These are phyloP conservation scores for Fusarium nisikadoi DNA, from an alignment of 2,329 filamentous ascomycete species.

Conservation along the genomic window DNA sequence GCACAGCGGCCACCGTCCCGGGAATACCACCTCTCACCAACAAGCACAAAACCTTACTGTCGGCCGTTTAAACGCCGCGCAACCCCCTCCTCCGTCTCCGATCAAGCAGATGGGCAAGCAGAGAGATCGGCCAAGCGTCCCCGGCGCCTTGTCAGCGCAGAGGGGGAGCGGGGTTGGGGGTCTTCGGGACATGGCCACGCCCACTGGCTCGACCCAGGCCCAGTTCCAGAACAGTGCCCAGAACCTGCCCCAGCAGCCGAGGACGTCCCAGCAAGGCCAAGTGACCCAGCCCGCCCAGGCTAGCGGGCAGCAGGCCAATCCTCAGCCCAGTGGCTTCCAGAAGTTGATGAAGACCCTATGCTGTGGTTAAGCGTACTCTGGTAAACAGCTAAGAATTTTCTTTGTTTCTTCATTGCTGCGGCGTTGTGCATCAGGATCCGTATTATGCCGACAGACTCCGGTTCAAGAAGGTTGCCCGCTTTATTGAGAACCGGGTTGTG, in stretches of 20 bases:
- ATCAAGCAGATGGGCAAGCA: constrained; percentile 83
- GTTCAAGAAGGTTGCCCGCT: constrained; percentile 17
- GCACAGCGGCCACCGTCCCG: constrained; percentile 76
- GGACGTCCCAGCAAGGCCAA: constrained; percentile 69
- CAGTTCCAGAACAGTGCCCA: constrained; percentile 97
- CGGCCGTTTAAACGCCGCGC: constrained; percentile 93
- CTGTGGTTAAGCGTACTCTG: constrained; percentile 72
- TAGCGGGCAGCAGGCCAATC: constrained; percentile 70
- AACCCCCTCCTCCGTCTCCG: constrained; percentile 87
- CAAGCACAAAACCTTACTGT: constrained; percentile 75
- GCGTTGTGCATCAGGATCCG: constrained; percentile 38
- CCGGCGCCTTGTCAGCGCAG: constrained; percentile 78
- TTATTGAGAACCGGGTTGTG: constrained; percentile 5
- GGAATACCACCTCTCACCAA: constrained; percentile 72
- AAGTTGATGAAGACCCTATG: constrained; percentile 94
- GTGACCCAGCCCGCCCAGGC: constrained; percentile 64
- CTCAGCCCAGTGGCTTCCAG: constrained; percentile 84
- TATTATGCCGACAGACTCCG: constrained; percentile 27
- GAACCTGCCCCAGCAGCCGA: constrained; percentile 78
- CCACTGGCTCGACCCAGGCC: constrained; percentile 90
- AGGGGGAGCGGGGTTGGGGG: constrained; percentile 80
- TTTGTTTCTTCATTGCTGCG: constrained; percentile 45
- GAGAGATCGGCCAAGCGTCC: constrained; percentile 79
- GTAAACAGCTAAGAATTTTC: constrained; percentile 44
- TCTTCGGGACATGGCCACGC: constrained; percentile 81